Conservation (phyloP, 2,329 filamentous ascomycete species). For the Cladosporium sp. region DNA sequence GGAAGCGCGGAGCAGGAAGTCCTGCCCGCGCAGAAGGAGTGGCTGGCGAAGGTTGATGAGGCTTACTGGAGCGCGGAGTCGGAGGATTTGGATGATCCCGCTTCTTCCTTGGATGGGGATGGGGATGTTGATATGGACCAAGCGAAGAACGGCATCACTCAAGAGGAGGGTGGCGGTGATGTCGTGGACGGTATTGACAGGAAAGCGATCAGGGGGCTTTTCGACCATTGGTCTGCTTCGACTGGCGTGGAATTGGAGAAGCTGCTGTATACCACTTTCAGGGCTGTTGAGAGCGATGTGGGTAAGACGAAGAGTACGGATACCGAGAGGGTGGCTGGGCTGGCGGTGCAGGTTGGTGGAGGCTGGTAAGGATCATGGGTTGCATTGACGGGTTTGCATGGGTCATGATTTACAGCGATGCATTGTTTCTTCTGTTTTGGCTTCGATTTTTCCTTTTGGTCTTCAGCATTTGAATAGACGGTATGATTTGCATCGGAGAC, state of each 20-base stretch:
- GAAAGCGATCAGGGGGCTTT: conserved; percentile 60
- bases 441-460: too few species aligned
- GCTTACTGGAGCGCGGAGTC: conserved; percentile 33
- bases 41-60: conserved; percentile 70
- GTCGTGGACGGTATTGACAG: conserved; percentile 54
- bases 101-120: conserved; percentile 15
- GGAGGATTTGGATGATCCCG: conserved; percentile 15
- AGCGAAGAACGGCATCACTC: background rate
- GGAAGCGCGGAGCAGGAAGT: conserved; percentile 29
- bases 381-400: background rate
- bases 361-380: conserved; percentile 66
- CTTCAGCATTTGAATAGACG: too few species aligned
- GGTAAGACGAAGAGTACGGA: conserved; percentile 69
- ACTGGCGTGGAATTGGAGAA: conserved; percentile 68
- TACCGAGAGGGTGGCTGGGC: conserved; percentile 77
- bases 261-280: conserved; percentile 80
- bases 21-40: conserved; percentile 78
- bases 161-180: conserved; percentile 9
- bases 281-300: conserved; percentile 91
- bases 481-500: too few species aligned
- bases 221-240: conserved; percentile 71
- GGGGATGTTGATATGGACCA: conserved; percentile 14
- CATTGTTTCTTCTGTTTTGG: too few species aligned
- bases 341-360: conserved; percentile 87
- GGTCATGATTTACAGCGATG: too few species aligned